A percentile compares a stretch with the other conserved stretches of the same genome.
phyloP scores from a whole-genome alignment of 257 asterid species.

The Thymus quinquecostatus region DNA sequence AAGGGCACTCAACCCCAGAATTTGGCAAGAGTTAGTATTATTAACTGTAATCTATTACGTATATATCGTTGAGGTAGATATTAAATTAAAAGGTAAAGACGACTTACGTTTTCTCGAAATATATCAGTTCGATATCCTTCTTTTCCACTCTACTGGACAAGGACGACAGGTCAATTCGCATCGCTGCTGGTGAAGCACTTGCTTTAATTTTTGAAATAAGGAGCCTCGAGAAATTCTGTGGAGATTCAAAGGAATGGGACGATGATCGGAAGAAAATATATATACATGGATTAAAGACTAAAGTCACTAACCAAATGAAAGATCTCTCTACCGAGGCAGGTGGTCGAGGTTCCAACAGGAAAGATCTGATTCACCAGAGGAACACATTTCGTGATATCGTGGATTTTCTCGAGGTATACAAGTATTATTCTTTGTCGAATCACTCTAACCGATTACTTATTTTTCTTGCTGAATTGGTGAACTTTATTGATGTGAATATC shows the following conservation, averaged over 20 bases:
- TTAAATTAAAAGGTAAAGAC: neutral
- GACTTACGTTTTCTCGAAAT: constrained; percentile 15
- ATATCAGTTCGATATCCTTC: constrained; percentile 70
- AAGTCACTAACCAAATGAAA: constrained; percentile 72
- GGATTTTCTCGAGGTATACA: constrained; percentile 84
- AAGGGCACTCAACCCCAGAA: constrained; percentile 57
- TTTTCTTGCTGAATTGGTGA: constrained; percentile 19
- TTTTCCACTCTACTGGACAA: constrained; percentile 77
- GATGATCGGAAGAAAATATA: constrained; percentile 53
- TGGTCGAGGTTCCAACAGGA: constrained; percentile 87
- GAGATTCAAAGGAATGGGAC: constrained; percentile 53
- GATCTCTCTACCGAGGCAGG: constrained; percentile 84
- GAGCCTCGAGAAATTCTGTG: constrained; percentile 76
- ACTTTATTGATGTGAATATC: constrained; percentile 28
- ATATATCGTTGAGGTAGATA: neutral
- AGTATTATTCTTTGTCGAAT: neutral
- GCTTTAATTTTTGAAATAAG: constrained; percentile 84
- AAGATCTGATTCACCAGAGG: constrained; percentile 86
- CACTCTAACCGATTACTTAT: neutral
- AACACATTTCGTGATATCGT: constrained; percentile 80
- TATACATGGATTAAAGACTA: constrained; percentile 69
- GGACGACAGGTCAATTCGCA: constrained; percentile 81
- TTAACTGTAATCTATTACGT: neutral
- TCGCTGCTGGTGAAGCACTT: constrained; percentile 96
- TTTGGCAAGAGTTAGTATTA: constrained; percentile 83